A percentile compares a stretch with the other conserved stretches of the same genome.
phyloP scores from a whole-genome alignment of 495 filamentous ascomycete species.

The Saxophila tyrrhenica region DNA sequence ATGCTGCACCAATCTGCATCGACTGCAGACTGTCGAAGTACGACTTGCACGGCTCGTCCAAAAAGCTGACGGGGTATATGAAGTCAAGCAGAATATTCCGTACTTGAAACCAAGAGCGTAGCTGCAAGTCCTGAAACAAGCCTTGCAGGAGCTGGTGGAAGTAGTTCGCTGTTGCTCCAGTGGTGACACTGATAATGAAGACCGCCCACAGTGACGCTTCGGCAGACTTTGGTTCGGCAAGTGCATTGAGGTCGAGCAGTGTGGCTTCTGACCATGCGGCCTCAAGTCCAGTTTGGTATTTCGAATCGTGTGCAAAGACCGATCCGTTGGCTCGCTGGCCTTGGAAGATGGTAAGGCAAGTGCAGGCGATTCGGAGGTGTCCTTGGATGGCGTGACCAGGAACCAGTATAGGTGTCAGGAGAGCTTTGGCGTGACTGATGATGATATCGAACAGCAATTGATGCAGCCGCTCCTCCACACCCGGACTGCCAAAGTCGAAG shows the following conservation, averaged over 20 bases:
- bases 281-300: slow-evolving; percentile 14
- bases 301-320: slow-evolving; percentile 12
- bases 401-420: not conserved
- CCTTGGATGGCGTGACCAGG: slow-evolving; percentile 11
- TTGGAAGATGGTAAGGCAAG: slow-evolving; percentile 19
- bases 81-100: slow-evolving; percentile 15
- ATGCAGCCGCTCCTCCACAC: slow-evolving; percentile 15
- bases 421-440: slow-evolving; percentile 3
- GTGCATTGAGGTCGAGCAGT: slow-evolving; percentile 11
- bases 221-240: slow-evolving; percentile 15
- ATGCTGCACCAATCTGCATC: not conserved
- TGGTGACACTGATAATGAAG: slow-evolving; percentile 20
- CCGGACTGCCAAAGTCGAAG: slow-evolving; percentile 17
- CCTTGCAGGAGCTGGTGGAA: slow-evolving; percentile 11
- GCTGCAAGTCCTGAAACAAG: slow-evolving; percentile 11
- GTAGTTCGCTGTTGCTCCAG: slow-evolving; percentile 9
- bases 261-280: slow-evolving; percentile 19
- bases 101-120: slow-evolving; percentile 16
- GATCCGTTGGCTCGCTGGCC: slow-evolving; percentile 15
- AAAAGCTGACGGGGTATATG: slow-evolving; percentile 20
- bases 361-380: slow-evolving; percentile 17
- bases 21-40: slow-evolving; percentile 9
- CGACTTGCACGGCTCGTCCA: slow-evolving; percentile 18
- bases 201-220: slow-evolving; percentile 18
- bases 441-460: slow-evolving; percentile 18